Evolutionary conservation across 345 rosid genomes (phyloP).

Genomic region (Eucalyptus leucophloia): DNA sequence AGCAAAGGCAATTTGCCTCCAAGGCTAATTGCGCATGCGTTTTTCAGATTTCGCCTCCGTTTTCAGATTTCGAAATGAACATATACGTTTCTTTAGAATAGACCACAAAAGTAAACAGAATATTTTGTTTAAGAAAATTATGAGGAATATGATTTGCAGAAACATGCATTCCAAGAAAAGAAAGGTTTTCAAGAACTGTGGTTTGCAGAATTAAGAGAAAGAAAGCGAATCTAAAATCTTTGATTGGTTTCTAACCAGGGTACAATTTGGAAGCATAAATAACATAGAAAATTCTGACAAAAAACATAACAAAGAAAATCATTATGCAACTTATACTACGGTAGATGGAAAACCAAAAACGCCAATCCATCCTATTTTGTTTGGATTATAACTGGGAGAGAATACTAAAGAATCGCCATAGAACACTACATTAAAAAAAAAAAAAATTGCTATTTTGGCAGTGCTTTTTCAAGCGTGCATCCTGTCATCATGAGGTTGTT

Average conservation of each 20-base stretch:
- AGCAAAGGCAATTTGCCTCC: neutral
- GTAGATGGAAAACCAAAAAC: neutral
- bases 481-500: too few species aligned
- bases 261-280: neutral
- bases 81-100: neutral
- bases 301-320: neutral
- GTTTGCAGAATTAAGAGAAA: neutral
- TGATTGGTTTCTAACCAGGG: neutral
- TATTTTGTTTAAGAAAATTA: neutral
- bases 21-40: neutral
- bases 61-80: neutral
- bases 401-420: too few species aligned
- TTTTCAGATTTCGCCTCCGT: neutral
- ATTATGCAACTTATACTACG: neutral
- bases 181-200: neutral
- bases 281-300: neutral
- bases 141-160: neutral
- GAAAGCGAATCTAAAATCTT: neutral
- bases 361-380: too few species aligned
- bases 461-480: too few species aligned
- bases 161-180: neutral
- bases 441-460: too few species aligned
- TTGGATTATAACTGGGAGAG: too few species aligned
- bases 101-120: neutral
- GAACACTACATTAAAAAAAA: too few species aligned